Evolutionary conservation across 2,329 filamentous ascomycete genomes (phyloP), one percentile per base, ranked within the genome.

Genomic region (Cryphonectria naterciae): DNA sequence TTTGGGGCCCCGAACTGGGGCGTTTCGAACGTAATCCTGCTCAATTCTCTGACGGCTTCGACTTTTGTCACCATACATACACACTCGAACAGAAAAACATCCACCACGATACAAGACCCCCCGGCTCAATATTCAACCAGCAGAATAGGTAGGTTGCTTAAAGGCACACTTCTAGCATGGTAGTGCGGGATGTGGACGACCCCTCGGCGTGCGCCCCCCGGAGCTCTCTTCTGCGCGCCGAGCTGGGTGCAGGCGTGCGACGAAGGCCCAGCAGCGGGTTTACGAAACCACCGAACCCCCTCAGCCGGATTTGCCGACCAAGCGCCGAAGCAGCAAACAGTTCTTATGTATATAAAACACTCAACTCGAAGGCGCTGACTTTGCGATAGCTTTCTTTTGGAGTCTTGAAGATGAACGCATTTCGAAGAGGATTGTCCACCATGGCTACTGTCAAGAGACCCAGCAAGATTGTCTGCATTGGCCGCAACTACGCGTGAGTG

Each of bases 401-500:
- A 39, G 37, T 39, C 37, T 49, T 60, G 61, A 73, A 69, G 56
- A 73, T 73, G 72, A 70, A 68, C 62, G 49, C 60, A 56, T 72
- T 80, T 41, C 76, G 78, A 19, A 76, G 79, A 74, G 76, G 77
- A 54, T 69, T 81, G 72, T 75, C 78, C 41, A 81, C 78, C 41
- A 79, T 80, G 79, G 75, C 80, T 13, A 75, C 78, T 8, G 73
- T 81, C 67, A 78, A 80, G 73, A 87, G 85, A 75, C 86, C 86
- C 74, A 84, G 85, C 79, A 91, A 94, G 85, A 87, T 94, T 70
- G 90, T 95, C 80, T 96, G 93, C 83, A 95, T 97, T 81, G 93
- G 93, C 76, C 88, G 93, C 76, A 97, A 99, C 86, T 99, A 98
- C 87, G 95, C 95, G 93, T 96, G 82, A 80, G 91, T 83, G 67